Evolutionary conservation across 2,329 filamentous ascomycete genomes (phyloP), one percentile per base, ranked within the genome.

Genomic region (Nemania sp.): DNA sequence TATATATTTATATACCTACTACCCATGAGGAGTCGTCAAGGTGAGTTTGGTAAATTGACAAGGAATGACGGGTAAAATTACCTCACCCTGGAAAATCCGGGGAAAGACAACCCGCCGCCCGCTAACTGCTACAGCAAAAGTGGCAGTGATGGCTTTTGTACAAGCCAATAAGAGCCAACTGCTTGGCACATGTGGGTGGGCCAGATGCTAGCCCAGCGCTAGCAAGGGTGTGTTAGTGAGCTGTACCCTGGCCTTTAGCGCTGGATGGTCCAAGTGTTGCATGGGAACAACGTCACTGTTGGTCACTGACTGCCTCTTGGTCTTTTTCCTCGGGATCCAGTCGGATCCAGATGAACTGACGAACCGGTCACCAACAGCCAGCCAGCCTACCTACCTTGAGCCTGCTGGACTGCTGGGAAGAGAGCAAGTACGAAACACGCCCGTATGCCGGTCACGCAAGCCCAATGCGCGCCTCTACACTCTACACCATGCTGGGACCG

Each of bases 81-180:
- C n/a, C 41, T 47, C 29, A 24, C 5, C 65, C 55, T 53, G 27
- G 67, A 62, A 67, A 69, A 69, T 69, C 67, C 64, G 67, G 67
- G 67, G 67, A 69, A 69, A 61, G 52, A 27, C 18, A 41, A 52
- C 56, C 62, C 62, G 61, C 15, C 58, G 52, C 62, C 56, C 45
- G 38, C 27, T 7, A 57, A n/a, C 20, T 41, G 54, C 47, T 47
- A 64, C 41, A 24, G 60, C 38, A 11, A 35, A 60, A 60, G 45
- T 35, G 57, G 57, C 27, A 27, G 32, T 41, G n/a, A n/a, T 26
- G 57, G 27, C 24, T 38, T 61, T 56, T 57, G 51, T 43, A 32
- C 22, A 27, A 24, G 45, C 62, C 62, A 64, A 64, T 64, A n/a
- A 24, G 32, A 10, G 3, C n/a, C 52, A 29, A 26, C 27, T 5